Evolutionary conservation across 768 basidiomycete species (phyloP), one percentile per base, ranked within the genome.

Genomic region (Tylopilus subfusipes): DNA sequence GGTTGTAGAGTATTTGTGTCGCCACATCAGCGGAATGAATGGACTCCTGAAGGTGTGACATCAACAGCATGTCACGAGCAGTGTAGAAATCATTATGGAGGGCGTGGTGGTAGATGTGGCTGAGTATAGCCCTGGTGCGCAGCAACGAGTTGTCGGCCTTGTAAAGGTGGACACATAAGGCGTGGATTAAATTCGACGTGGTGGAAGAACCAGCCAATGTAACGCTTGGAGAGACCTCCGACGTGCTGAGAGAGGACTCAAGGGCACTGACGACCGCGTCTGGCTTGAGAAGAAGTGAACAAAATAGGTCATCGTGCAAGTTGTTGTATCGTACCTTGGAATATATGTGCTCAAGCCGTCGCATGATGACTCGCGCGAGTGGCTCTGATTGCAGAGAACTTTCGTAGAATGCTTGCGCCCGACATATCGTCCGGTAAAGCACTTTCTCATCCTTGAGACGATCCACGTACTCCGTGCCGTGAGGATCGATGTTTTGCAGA

Each of bases 401-500:
- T 76, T 97, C 94, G 72, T 96, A 98, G 66, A 93, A 86, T 11
- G 86, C 83, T 71, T 98, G 93, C 0, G 94, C 88, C 48, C 90
- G 88, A 71, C 91, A 93, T 60, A 99, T 92, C 30, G 93, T 94
- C 68, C 84, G 82, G 71, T 98, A 99, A 22, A 99, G 81, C 16
- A 86, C 85, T 66, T 93, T 92, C 75, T 98, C 98, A 67, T 98
- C 94, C 73, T 93, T 93, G 53, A 99, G 76, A 45, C 97, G 83
- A 67, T 98, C 97, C 42, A 99, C 89, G 67, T 99, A 99, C 71
- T 99, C 97, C n/a, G 90, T 93, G 2, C 97, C 94, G 68, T 99
- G 97, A 9, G 97, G 96, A 65, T 99, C 97, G 59, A 97, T 93
- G 66, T 98, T 93, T 81, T 98, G 97, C 31, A 99, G 74, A 64